Conservation (phyloP, 2,329 filamentous ascomycete genomes). For the Cercospora janseana region DNA sequence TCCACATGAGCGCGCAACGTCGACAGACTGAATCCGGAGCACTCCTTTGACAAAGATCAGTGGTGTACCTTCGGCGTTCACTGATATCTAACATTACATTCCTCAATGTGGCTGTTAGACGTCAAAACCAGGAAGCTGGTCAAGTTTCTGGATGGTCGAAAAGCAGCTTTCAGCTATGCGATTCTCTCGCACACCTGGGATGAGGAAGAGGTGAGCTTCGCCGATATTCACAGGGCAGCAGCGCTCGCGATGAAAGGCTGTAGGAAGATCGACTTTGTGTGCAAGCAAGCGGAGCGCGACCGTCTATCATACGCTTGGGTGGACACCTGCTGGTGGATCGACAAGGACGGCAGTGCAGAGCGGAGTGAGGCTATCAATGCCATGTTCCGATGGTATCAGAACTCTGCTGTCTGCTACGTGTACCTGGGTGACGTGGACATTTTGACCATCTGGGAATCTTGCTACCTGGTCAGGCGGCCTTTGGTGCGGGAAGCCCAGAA, state of each 20-base stretch:
- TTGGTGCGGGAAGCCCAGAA: no score
- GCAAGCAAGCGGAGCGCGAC: slow-evolving; percentile 16
- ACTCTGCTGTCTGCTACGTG: slow-evolving; percentile 22
- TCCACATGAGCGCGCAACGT: no score
- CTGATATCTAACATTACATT: background rate
- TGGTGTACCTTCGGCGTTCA: background rate
- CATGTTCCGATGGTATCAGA: slow-evolving; percentile 30
- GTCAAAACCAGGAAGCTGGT: slow-evolving; percentile 7
- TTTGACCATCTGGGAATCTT: background rate
- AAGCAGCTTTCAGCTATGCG: slow-evolving; percentile 6
- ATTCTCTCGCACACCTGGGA: slow-evolving; percentile 23
- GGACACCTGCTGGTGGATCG: slow-evolving; percentile 28
- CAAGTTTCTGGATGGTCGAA: slow-evolving; percentile 8
- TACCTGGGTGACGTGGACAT: slow-evolving; percentile 21
- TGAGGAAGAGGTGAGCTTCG: slow-evolving; percentile 16
- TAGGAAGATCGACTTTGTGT: slow-evolving; percentile 17
- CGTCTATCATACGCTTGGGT: slow-evolving; percentile 24
- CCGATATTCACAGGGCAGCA: slow-evolving; percentile 2
- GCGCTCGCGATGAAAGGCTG: slow-evolving; percentile 11
- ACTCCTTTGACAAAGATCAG: no score
- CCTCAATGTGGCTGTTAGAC: slow-evolving; percentile 14
- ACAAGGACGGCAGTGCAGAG: slow-evolving; percentile 26
- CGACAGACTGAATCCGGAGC: no score
- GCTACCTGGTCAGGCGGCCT: no score
- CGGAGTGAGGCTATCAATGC: slow-evolving; percentile 23